Evolutionary conservation across 2,329 filamentous ascomycete genomes (phyloP), one percentile per base, ranked within the genome.

Genomic region (Drechslerella dactyloides): DNA sequence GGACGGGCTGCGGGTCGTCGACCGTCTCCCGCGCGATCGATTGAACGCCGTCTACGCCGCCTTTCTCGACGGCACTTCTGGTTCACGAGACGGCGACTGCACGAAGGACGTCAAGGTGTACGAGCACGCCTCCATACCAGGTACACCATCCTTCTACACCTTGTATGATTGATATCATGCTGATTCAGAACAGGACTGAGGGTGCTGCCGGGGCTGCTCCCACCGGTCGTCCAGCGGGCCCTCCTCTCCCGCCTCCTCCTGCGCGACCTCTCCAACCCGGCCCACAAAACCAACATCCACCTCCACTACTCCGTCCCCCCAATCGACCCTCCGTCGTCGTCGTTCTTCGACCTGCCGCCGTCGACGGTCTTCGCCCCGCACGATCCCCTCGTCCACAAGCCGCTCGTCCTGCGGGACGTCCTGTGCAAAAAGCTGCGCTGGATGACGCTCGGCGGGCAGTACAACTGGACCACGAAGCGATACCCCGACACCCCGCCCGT

Each of bases 361-460:
- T 69, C 75, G 46, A 76, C 80, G 60, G 15, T 74, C 44, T 64
- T 80, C 30, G 54, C 73, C 24, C 91, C 93, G 5, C 89, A 90
- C 61, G 87, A 96, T 76, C 83, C 89, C 0, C 74, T 79, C 0
- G 80, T 92, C n/a, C 93, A 97, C 80, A 90, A 88, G 72, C 84
- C 90, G 1, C 82, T 97, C 8, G 84, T 85, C 1, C 82, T 90
- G 59, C 82, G 85, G 54, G 87, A 88, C 77, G 86, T 93, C 30
- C 83, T 97, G 48, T 85, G 88, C 65, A 89, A 88, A 74, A 93
- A 90, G 73, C 84, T 97, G 23, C 91, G 93, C 75, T 99, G 94
- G 94, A 86, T 96, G 46, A 97, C 93, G 0, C 85, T 99, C 1
- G 94, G 94, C 55, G 93, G 92, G 0, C 94, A 97, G 79, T 97